Percentiles rank a stretch among this genome's conserved stretches.
Conservation (phyloP, 805 yeast species). For the Metschnikowia baotianmanensis region DNA sequence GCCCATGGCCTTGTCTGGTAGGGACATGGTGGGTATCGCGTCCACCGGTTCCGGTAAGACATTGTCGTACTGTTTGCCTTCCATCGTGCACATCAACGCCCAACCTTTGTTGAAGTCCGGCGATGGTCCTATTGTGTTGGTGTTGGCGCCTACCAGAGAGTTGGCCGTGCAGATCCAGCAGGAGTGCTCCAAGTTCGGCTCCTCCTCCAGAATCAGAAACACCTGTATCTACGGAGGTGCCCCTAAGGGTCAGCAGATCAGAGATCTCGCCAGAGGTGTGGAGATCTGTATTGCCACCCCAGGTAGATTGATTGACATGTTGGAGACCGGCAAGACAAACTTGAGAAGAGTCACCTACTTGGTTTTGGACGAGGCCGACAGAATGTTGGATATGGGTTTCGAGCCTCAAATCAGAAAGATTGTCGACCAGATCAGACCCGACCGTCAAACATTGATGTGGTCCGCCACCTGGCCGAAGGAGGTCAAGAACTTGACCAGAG, state of each 20-base stretch:
- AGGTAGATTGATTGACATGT: constrained; percentile 97
- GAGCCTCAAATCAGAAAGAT: constrained; percentile 99
- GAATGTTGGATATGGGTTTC: constrained; percentile 99
- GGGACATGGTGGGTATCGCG: constrained; percentile 99
- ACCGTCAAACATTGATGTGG: constrained; percentile 99
- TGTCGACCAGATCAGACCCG: constrained; percentile 97
- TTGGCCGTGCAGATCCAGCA: constrained; percentile 95
- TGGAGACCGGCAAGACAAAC: constrained; percentile 92
- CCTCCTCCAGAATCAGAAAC: constrained; percentile 89
- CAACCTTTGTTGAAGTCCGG: constrained; percentile 92
- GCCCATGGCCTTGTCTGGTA: constrained; percentile 99
- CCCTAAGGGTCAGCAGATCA: constrained; percentile 95
- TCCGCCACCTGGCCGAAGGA: constrained; percentile 99
- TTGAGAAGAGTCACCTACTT: constrained; percentile 94
- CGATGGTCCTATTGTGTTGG: constrained; percentile 96
- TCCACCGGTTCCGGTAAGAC: constrained; percentile 99
- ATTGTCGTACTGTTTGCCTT: constrained; percentile 92
- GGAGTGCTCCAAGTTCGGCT: constrained; percentile 94
- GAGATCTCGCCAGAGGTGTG: constrained; percentile 92
- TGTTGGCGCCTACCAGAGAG: constrained; percentile 98
- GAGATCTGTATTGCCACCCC: constrained; percentile 98
- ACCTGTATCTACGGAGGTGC: constrained; percentile 99
- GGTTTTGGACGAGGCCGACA: constrained; percentile 98
- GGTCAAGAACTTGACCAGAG: constrained; percentile 89
- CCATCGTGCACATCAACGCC: constrained; percentile 96